These are phyloP conservation scores for Tetraselmis chui DNA, from an alignment of 139 green algal genomes.

Conservation along the genomic window DNA sequence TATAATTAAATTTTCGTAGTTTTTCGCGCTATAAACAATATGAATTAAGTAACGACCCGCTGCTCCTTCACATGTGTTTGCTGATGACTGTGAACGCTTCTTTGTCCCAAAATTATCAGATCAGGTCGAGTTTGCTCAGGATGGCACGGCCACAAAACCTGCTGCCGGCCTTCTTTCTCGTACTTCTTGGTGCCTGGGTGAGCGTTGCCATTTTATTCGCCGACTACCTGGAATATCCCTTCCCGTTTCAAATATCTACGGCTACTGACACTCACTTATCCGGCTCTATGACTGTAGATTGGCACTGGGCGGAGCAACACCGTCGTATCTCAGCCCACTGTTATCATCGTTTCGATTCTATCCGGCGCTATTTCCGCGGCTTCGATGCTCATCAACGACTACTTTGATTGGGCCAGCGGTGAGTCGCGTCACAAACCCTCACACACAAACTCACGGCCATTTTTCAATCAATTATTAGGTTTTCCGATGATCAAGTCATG, in stretches of 20 bases:
- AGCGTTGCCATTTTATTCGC: not conserved
- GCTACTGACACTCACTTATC: not conserved
- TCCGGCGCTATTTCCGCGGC: conserved; percentile 38
- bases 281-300: not conserved
- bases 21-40: too few relatives aligned
- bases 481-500: not conserved
- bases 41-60: too few relatives aligned
- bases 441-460: not conserved
- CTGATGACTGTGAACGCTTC: too few relatives aligned
- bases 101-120: too few relatives aligned
- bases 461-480: not conserved
- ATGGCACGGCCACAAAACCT: conserved; percentile 53
- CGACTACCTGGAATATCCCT: not conserved
- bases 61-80: too few relatives aligned
- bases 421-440: not conserved
- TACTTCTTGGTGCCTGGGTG: conserved; percentile 49
- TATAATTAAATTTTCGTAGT: too few relatives aligned
- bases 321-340: not conserved
- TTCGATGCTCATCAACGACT: conserved; percentile 62
- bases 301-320: not conserved
- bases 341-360: conserved; percentile 36
- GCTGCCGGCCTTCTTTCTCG: conserved; percentile 39
- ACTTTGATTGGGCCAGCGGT: conserved; percentile 46
- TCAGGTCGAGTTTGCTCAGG: conserved; percentile 7
- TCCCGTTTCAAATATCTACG: not conserved